These are phyloP conservation scores for Pichia cabralensis DNA, from an alignment of 805 yeast genomes.

Conservation along the genomic window DNA sequence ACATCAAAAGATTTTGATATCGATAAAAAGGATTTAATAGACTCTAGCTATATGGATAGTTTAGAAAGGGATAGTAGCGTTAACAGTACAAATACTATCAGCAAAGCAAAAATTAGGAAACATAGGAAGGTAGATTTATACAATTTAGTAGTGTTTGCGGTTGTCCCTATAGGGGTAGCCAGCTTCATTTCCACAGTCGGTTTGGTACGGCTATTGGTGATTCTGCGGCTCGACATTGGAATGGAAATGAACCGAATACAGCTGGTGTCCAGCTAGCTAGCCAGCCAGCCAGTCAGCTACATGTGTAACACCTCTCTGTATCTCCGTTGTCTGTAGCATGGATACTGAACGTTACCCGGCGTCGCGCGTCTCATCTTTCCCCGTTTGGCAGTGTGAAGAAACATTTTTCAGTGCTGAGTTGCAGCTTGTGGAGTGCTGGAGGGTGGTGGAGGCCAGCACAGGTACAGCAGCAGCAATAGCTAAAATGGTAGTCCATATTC, in stretches of 20 bases:
- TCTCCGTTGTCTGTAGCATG: too few relatives aligned
- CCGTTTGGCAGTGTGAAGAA: too few relatives aligned
- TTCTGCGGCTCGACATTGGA: constrained; percentile 56
- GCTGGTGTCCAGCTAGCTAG: too few relatives aligned
- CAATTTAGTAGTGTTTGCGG: constrained; percentile 89
- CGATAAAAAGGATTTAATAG: too few relatives aligned
- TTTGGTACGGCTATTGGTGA: constrained; percentile 61
- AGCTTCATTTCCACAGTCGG: constrained; percentile 90
- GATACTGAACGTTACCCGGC: too few relatives aligned
- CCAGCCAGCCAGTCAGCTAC: too few relatives aligned
- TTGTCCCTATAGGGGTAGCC: constrained; percentile 95
- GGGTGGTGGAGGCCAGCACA: too few relatives aligned
- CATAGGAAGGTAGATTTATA: constrained; percentile 74
- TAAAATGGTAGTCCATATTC: constrained; percentile 40
- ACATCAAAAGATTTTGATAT: constrained; percentile 66
- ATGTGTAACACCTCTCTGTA: too few relatives aligned
- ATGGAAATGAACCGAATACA: constrained; percentile 11
- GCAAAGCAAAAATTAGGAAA: not conserved
- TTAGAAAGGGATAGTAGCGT: not conserved
- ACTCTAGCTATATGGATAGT: not conserved
- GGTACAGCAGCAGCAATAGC: not conserved
- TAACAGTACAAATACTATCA: not conserved
- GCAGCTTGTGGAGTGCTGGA: too few relatives aligned
- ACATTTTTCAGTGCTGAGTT: too few relatives aligned
- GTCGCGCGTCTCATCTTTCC: too few relatives aligned